These are phyloP conservation scores for Didymellaceae sp. DNA, from an alignment of 2,329 filamentous ascomycete species.

Conservation along the genomic window DNA sequence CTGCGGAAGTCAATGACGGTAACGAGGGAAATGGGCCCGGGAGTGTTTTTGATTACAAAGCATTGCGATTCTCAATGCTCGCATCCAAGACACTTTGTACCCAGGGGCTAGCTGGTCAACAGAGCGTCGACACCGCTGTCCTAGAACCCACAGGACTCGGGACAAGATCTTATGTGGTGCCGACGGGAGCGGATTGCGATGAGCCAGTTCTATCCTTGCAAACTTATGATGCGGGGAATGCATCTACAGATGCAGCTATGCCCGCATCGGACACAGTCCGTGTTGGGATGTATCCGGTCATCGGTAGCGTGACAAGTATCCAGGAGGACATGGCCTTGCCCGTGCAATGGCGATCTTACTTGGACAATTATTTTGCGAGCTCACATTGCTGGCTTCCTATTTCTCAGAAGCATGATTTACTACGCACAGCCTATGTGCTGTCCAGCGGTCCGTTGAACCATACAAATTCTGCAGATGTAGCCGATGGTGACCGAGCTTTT, in stretches of 20 bases:
- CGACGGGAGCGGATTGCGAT: not conserved
- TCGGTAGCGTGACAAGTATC: not conserved
- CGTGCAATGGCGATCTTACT: not conserved
- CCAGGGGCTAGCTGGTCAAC: not conserved
- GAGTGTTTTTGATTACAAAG: not conserved
- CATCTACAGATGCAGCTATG: not conserved
- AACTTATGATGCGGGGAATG: not conserved
- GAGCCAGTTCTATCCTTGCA: not conserved
- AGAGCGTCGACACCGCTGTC: not conserved
- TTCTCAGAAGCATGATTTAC: slow-evolving; percentile 2
- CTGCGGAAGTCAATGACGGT: not conserved
- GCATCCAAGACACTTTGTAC: not conserved
- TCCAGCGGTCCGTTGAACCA: not conserved
- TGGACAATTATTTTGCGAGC: not conserved
- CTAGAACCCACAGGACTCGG: not conserved
- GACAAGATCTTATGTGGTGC: not conserved
- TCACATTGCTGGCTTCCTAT: slow-evolving; percentile 3
- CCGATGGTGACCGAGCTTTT: not conserved
- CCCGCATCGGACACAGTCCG: not conserved
- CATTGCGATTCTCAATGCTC: not conserved
- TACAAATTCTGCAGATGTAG: not conserved
- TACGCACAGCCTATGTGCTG: not conserved
- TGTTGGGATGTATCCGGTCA: not conserved
- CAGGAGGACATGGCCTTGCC: not conserved
- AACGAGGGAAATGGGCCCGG: not conserved